Evolutionary conservation across 345 rosid genomes (phyloP).

Genomic region (Carallia brachiata): DNA sequence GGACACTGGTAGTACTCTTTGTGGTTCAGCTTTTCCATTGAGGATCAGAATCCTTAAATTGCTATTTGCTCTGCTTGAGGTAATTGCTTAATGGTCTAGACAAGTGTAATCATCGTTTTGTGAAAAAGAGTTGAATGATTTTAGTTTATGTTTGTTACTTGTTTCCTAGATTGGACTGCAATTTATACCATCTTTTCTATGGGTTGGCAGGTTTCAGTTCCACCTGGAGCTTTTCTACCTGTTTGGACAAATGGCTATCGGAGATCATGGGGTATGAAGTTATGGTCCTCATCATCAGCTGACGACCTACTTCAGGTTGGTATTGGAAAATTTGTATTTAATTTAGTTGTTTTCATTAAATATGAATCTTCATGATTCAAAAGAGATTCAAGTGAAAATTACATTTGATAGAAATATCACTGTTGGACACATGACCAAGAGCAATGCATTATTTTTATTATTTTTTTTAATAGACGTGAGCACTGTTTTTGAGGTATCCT

Average conservation of each 20-base stretch:
- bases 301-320: conserved; percentile 65
- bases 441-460: too few relatives aligned
- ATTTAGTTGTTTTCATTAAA: not conserved
- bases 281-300: conserved; percentile 55
- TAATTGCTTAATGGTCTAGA: conserved; percentile 21
- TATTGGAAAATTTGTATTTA: conserved; percentile 1
- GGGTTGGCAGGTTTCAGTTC: conserved; percentile 60
- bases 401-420: too few relatives aligned
- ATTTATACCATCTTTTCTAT: conserved; percentile 12
- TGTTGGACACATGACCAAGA: too few relatives aligned
- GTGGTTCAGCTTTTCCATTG: conserved; percentile 42
- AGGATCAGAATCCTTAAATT: conserved; percentile 62
- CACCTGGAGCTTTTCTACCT: conserved; percentile 60
- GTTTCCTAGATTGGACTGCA: not conserved
- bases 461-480: too few relatives aligned
- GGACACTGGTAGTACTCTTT: conserved; percentile 18
- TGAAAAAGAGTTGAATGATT: not conserved
- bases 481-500: too few relatives aligned
- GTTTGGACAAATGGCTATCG: conserved; percentile 59
- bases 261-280: conserved; percentile 61
- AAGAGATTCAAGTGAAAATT: too few relatives aligned
- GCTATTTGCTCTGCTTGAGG: conserved; percentile 69
- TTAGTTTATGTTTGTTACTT: not conserved
- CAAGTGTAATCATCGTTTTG: not conserved
- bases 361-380: not conserved